Evolutionary conservation across 352 stramenopile genomes (phyloP).

Genomic region (Phytophthora tentaculata): DNA sequence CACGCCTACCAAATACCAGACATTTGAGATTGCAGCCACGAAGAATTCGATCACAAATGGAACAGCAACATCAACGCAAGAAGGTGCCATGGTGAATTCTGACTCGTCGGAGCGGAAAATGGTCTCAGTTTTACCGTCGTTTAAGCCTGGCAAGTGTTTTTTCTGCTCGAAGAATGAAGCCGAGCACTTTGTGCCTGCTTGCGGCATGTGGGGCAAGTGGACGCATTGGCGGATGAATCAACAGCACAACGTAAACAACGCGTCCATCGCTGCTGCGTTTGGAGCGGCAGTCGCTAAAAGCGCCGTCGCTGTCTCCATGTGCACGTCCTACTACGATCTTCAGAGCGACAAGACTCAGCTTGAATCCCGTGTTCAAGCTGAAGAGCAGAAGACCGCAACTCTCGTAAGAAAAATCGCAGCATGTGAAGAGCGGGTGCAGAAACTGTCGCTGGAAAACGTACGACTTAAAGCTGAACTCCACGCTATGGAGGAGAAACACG

Average conservation of each 20-base stretch:
- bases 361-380: slow-evolving; percentile 37
- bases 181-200: slow-evolving; percentile 80
- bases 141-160: slow-evolving; percentile 84
- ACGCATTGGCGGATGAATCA: slow-evolving; percentile 87
- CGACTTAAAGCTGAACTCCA: slow-evolving; percentile 53
- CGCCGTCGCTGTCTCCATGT: slow-evolving; percentile 62
- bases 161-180: slow-evolving; percentile 87
- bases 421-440: slow-evolving; percentile 28
- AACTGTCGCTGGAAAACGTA: slow-evolving; percentile 35
- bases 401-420: slow-evolving; percentile 38
- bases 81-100: neutral
- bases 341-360: slow-evolving; percentile 73
- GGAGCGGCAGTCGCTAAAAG: slow-evolving; percentile 38
- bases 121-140: slow-evolving; percentile 79
- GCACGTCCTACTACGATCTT: slow-evolving; percentile 87
- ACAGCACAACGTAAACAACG: slow-evolving; percentile 50
- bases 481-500: slow-evolving; percentile 58
- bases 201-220: slow-evolving; percentile 87
- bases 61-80: neutral
- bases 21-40: neutral
- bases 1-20: neutral
- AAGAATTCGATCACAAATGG: neutral
- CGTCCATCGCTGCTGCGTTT: slow-evolving; percentile 18
- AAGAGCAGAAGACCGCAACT: slow-evolving; percentile 42
- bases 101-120: slow-evolving; percentile 43